Percentiles rank a stretch among this genome's conserved stretches.
phyloP scores from a whole-genome alignment of 1,139 yeast species.

The Kluyveromyces marxianus region DNA sequence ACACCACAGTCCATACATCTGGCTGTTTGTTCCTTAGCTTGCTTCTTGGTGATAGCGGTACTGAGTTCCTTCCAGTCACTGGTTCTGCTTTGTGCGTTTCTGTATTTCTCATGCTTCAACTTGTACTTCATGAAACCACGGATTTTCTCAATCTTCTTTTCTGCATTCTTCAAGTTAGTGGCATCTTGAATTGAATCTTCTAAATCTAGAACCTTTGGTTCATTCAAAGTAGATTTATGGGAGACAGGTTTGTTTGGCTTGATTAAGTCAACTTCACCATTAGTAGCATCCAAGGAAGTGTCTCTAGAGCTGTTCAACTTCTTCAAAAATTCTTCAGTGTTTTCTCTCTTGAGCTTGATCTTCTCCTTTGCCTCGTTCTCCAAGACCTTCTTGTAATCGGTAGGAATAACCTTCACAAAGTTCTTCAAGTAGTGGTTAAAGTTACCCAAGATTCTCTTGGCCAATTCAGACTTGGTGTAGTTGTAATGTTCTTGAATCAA shows the following conservation, averaged over 20 bases:
- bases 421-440: conserved; percentile 84
- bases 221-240: conserved; percentile 40
- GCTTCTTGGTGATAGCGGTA: conserved; percentile 72
- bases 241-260: conserved; percentile 34
- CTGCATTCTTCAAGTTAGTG: conserved; percentile 52
- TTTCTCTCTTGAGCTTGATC: conserved; percentile 49
- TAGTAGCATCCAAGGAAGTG: conserved; percentile 80
- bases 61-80: conserved; percentile 93
- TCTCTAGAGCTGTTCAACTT: conserved; percentile 60
- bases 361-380: conserved; percentile 67
- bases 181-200: conserved; percentile 81
- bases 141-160: conserved; percentile 65
- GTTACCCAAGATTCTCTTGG: conserved; percentile 72
- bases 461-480: conserved; percentile 87
- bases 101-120: conserved; percentile 81
- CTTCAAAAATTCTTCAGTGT: conserved; percentile 34
- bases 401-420: conserved; percentile 89
- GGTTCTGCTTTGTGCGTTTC: conserved; percentile 68
- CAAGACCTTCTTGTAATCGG: conserved; percentile 83
- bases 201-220: conserved; percentile 81
- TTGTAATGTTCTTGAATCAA: conserved; percentile 92
- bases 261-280: conserved; percentile 55
- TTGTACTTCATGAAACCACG: conserved; percentile 92
- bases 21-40: conserved; percentile 88
- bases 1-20: conserved; percentile 99